Evolutionary conservation across 306 rosid species (phyloP).

Genomic region (Vicia sativa): DNA sequence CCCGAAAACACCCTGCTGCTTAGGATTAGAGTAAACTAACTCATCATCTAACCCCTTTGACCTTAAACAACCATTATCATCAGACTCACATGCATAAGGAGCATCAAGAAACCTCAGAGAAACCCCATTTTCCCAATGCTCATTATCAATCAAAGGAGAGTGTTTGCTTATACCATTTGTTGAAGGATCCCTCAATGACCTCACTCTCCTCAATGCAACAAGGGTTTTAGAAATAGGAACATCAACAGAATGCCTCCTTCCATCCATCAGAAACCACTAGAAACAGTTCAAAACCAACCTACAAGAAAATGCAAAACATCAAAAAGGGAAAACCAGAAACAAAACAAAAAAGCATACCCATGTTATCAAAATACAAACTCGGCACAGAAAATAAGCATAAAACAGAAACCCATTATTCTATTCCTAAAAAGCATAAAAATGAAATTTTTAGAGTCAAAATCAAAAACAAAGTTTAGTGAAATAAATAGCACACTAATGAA

Average conservation of each 20-base stretch:
- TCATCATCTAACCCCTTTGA: constrained; percentile 44
- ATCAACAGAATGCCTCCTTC: constrained; percentile 87
- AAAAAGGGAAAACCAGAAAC: background rate
- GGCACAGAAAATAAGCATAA: constrained; percentile 28
- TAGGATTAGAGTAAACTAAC: background rate
- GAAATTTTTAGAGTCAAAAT: constrained; percentile 1
- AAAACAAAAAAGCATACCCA: background rate
- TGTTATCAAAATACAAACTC: background rate
- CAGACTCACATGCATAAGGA: constrained; percentile 48
- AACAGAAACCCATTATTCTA: constrained; percentile 9
- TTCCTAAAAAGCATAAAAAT: constrained; percentile 9
- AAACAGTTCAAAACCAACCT: constrained; percentile 32
- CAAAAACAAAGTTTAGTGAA: background rate
- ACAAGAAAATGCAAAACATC: constrained; percentile 25
- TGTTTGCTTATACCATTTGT: constrained; percentile 68
- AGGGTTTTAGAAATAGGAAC: constrained; percentile 83
- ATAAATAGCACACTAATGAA: background rate
- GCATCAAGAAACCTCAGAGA: constrained; percentile 56
- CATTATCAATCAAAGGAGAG: constrained; percentile 63
- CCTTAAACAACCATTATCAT: constrained; percentile 40
- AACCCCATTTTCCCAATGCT: constrained; percentile 75
- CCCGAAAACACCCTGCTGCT: constrained; percentile 36
- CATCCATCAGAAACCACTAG: constrained; percentile 52
- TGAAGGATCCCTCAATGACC: constrained; percentile 92
- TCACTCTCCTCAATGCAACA: constrained; percentile 76